Evolutionary conservation across 352 stramenopile genomes (phyloP), one percentile per base, ranked within the genome.

Genomic region (Globisporangium canariense): DNA sequence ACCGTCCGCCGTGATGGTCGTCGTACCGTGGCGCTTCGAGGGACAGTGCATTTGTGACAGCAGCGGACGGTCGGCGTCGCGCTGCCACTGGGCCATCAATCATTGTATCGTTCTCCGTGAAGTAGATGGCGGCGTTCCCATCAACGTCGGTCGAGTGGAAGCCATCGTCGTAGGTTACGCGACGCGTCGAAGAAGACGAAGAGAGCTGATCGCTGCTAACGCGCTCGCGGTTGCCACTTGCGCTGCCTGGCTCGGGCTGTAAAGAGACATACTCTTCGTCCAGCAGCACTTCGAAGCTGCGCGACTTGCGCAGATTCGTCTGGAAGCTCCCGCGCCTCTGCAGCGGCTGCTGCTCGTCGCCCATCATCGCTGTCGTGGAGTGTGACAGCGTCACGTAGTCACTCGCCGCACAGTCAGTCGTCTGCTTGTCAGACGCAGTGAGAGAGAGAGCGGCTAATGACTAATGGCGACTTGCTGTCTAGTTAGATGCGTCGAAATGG

Each of bases 21-120:
- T 76, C 67, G 58, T 76, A 81, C 25, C 75, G 66, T 14, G 71
- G 73, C 36, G 74, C 64, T 66, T 77, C 82, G 2, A 86, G 67
- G 43, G 74, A 79, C 4, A 82, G 77, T 30, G 74, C 70, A 8
- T 90, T 75, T 2, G 74, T 68, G 51, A 73, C 65, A 1, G 50
- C 61, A 10, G 38, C 49, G 2, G 71, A 78, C 16, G 59, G 68
- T 1, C 60, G 41, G 3, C 65, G 61, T 3, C 70, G 58, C 3
- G 52, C 43, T 2, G 53, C 36, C 4, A 53, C 36, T 20, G 40
- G 57, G 4, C 6, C 10, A 51, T 53, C 30, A 43, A 30, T 30
- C 46, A 30, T 30, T 13, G 18, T 60, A 20, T 58, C 49, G 14
- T 20, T 64, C n/a, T 64, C 32, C 9, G 10, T 38, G 43, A 54